Base-by-base conservation (phyloP, 2,329 filamentous ascomycete species). In the Aspergillus fructus region DNA sequence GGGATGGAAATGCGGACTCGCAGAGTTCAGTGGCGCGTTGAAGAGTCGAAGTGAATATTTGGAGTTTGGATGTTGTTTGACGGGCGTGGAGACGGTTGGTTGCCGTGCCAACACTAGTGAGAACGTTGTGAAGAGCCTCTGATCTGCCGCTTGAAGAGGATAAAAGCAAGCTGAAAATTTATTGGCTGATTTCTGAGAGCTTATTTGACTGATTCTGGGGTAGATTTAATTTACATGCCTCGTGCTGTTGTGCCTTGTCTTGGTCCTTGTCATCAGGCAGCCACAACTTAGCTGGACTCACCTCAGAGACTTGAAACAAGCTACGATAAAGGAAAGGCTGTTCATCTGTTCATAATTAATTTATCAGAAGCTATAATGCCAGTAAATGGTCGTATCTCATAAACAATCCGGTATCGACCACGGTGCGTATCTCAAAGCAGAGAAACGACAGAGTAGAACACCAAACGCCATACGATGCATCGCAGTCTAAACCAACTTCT, bases 341-440 rank as follows among this genome's bases (percentile, higher is more conserved):
- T 13, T 24, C 27, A 34, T 15, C 24, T 34, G 24, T 30, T 30
- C 27, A 37, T 13, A 37, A 23, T n/a, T 7, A 30, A 40, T 49
- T 6, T 7, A 33, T 23, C 13, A 8, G 34, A n/a, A 41, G 42
- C 23, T 42, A 23, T 17, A 41, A n/a, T 49, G 8, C 52, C 45
- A 56, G 19, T 33, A 30, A 23, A 46, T 53, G 58, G 41, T 66
- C 64, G 45, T 68, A 60, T 65, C 62, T 69, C 68, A 64, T 69
- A 59, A 69, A 55, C 68, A 63, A 62, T 67, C 40, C 41, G 56
- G 50, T 50, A 39, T 33, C 27, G 30, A 46, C n/a, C 41, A 21
- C 34, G 12, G 24, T 33, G 33, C 21, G 15, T 8, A 17, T 11
- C 15, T 30, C 21, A 40, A 39, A 40, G 17, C 21, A 27, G 17